Evolutionary conservation across 2,329 filamentous ascomycete genomes (phyloP).

Genomic region (Neofusicoccum laricinum): DNA sequence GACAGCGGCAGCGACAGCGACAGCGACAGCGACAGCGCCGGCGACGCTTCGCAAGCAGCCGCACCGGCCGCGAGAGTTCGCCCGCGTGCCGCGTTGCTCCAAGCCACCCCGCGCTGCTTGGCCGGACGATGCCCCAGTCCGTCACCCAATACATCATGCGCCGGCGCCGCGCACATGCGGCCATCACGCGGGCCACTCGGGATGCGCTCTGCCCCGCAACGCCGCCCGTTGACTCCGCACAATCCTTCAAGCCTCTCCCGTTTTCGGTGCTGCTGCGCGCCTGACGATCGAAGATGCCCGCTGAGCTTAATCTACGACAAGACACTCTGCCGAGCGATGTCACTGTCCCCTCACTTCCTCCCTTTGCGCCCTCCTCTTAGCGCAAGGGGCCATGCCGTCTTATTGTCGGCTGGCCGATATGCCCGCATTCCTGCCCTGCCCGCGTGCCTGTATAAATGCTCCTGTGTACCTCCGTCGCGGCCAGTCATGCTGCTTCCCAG

Average conservation of each 20-base stretch:
- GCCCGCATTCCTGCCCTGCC: not conserved
- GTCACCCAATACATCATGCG: not conserved
- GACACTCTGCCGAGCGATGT: not conserved
- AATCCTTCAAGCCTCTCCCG: not conserved
- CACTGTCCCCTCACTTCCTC: conserved; percentile 2
- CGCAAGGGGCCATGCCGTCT: not conserved
- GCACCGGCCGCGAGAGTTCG: too few species aligned
- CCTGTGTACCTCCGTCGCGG: not conserved
- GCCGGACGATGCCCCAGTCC: not conserved
- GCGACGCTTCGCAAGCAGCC: too few species aligned
- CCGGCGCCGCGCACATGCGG: not conserved
- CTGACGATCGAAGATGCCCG: not conserved
- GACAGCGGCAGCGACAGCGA: too few species aligned
- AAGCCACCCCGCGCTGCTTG: conserved; percentile 1
- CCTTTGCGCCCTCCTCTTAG: not conserved
- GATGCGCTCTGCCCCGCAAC: not conserved
- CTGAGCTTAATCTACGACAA: not conserved
- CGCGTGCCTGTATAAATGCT: conserved; percentile 6
- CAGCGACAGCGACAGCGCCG: too few species aligned
- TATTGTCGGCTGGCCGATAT: not conserved
- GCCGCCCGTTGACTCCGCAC: not conserved
- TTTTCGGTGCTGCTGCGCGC: not conserved
- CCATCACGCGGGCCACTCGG: not conserved
- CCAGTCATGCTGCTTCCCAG: not conserved
- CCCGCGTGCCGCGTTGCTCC: not conserved